Evolutionary conservation across 2,329 filamentous ascomycete species (phyloP), one percentile per base, ranked within the genome.

Genomic region (Pseudogymnoascus sp.): DNA sequence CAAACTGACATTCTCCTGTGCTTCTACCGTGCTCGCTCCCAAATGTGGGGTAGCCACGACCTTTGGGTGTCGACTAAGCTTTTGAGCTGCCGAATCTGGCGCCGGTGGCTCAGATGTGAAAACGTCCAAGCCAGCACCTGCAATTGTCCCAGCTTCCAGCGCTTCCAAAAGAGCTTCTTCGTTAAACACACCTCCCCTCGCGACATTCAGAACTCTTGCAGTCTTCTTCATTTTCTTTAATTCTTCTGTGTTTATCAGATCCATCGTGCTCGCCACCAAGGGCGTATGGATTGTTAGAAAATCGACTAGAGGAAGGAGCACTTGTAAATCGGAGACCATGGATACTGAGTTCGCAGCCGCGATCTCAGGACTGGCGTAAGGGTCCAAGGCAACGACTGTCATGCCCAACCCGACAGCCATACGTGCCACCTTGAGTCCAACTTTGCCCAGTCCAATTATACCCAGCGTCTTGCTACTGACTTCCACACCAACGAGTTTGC

Each of bases 271-370:
- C 5, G 89, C 89, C 64, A 92, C 83, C 63, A 94, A 78, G 0
- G 91, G 91, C 0, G 89, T 93, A 71, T 94, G 90, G 8, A 93
- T 86, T 0, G 90, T 92, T 65, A 94, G 72, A 71, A 93, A 92
- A 74, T 93, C 90, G 0, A 86, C 84, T 25, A 80, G 78, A 1
- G 84, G 81, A 12, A 94, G 78, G 12, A 93, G 76, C 21, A 84
- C 82, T 2, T 78, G 75, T 16, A 91, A 76, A 1, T 77, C 80
- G 2, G 78, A 70, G n/a, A 85, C 78, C 1, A 91, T 75, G 44
- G 80, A 80, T 5, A 92, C 89, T 5, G 85, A 87, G 1, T 85
- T 86, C 18, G 86, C 81, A 3, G 80, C 78, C 2, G 89, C 89
- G 42, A 92, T 80, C n/a, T 88, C 85, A 0, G 83, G 79, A 65